Percentiles rank a stretch among this genome's conserved stretches.
phyloP scores from a whole-genome alignment of 371 early-diverging fungal species.

The Mortierella sp. region DNA sequence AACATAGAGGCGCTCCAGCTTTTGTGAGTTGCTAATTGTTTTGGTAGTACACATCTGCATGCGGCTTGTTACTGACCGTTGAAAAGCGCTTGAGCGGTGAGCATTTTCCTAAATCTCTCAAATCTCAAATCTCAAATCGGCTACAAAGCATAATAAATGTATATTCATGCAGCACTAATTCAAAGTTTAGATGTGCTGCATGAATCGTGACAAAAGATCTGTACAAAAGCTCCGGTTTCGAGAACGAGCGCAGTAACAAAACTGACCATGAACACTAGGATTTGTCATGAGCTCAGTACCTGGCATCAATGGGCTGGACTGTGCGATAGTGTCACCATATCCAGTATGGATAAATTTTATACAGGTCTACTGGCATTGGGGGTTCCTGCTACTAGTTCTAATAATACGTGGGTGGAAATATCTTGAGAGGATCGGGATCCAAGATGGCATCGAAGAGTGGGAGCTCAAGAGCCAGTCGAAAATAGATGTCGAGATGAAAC shows the following conservation, averaged over 20 bases:
- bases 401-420: not conserved
- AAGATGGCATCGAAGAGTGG: not conserved
- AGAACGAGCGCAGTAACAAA: not conserved
- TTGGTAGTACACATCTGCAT: conserved; percentile 1
- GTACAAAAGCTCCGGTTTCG: not conserved
- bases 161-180: not conserved
- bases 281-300: too few relatives aligned
- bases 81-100: not conserved
- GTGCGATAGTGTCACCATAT: too few relatives aligned
- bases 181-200: not conserved
- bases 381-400: too few relatives aligned
- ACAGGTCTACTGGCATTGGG: too few relatives aligned
- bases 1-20: not conserved
- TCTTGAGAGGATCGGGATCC: not conserved
- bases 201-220: not conserved
- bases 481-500: conserved; percentile 34
- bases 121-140: too few relatives aligned
- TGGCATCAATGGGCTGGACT: too few relatives aligned
- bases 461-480: not conserved
- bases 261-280: not conserved
- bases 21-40: not conserved
- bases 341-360: too few relatives aligned
- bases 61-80: not conserved
- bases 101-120: not conserved
- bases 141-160: too few relatives aligned